These are phyloP conservation scores for Lachnellula occidentalis DNA, from an alignment of 2,329 filamentous ascomycete genomes.

Conservation along the genomic window DNA sequence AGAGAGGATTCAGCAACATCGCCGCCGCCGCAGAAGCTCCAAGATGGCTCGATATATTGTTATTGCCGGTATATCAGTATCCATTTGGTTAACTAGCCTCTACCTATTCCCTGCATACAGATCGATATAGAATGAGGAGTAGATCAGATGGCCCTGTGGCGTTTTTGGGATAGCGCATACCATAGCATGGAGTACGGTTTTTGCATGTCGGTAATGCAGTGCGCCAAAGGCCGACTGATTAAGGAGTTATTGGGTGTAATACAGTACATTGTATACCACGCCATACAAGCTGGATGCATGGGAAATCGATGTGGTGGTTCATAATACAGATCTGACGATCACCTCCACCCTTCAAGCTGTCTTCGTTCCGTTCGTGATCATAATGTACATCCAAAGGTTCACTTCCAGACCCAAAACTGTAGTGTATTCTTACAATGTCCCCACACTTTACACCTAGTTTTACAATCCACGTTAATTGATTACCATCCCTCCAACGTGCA, in stretches of 20 bases:
- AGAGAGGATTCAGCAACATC: not conserved
- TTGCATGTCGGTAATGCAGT: conserved; percentile 22
- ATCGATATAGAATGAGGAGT: not conserved
- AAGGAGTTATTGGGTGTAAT: conserved; percentile 7
- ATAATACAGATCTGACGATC: not conserved
- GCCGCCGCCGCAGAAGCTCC: not conserved
- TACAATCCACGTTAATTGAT: no score
- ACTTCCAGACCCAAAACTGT: not conserved
- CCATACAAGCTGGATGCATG: not conserved
- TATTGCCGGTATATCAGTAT: conserved; percentile 11
- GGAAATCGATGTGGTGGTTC: not conserved
- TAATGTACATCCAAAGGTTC: not conserved
- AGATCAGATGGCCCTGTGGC: not conserved
- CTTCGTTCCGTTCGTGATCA: not conserved
- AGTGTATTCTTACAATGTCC: no score
- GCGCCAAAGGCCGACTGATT: conserved; percentile 19
- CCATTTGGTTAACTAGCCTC: conserved; percentile 14
- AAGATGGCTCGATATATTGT: conserved; percentile 12
- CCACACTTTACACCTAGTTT: no score
- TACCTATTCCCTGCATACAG: not conserved
- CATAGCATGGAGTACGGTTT: not conserved
- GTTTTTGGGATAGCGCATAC: not conserved
- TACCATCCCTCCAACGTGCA: no score
- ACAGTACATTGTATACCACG: not conserved
- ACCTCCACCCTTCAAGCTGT: not conserved